A percentile compares a stretch with the other conserved stretches of the same genome.
Conservation (phyloP, 495 filamentous ascomycete species). For the Cudoniella acicularis region DNA sequence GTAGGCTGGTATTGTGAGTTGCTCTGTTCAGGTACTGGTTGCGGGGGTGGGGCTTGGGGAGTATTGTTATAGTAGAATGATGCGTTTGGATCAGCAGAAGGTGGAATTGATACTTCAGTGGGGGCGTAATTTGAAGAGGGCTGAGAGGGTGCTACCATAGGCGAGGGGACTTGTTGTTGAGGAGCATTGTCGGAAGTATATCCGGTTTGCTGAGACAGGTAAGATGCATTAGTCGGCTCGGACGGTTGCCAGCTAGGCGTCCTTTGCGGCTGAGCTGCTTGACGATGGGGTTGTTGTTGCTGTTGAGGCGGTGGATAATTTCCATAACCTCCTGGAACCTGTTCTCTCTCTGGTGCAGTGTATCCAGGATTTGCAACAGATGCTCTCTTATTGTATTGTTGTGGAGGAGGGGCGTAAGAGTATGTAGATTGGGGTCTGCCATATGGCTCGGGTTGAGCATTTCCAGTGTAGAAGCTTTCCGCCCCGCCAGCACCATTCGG, state of each 20-base stretch:
- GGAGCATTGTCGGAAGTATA: constrained; percentile 15
- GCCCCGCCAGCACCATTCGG: constrained; percentile 49
- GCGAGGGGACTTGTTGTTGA: constrained; percentile 9
- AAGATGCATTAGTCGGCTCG: constrained; percentile 29
- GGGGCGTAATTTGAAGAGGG: constrained; percentile 25
- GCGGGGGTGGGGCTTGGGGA: constrained; percentile 8
- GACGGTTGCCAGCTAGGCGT: constrained; percentile 41
- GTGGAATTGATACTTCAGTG: constrained; percentile 28
- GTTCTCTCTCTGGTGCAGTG: constrained; percentile 19
- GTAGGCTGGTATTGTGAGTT: constrained; percentile 22
- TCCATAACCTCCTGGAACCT: constrained; percentile 18
- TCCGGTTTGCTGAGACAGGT: constrained; percentile 30
- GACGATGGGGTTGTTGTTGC: constrained; percentile 14
- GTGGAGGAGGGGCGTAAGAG: constrained; percentile 26
- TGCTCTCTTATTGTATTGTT: constrained; percentile 26
- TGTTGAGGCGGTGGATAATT: constrained; percentile 21
- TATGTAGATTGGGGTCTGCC: constrained; percentile 33
- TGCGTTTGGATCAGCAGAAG: constrained; percentile 41
- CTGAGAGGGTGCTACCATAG: constrained; percentile 28
- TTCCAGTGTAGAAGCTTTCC: constrained; percentile 79
- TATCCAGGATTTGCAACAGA: constrained; percentile 22
- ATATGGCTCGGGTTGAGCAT: constrained; percentile 52
- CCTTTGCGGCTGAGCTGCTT: constrained; percentile 30
- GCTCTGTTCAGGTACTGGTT: constrained; percentile 12
- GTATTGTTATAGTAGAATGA: constrained; percentile 45